These are phyloP conservation scores for Monosporascus sp. DNA, from an alignment of 2,329 filamentous ascomycete genomes.

Conservation along the genomic window DNA sequence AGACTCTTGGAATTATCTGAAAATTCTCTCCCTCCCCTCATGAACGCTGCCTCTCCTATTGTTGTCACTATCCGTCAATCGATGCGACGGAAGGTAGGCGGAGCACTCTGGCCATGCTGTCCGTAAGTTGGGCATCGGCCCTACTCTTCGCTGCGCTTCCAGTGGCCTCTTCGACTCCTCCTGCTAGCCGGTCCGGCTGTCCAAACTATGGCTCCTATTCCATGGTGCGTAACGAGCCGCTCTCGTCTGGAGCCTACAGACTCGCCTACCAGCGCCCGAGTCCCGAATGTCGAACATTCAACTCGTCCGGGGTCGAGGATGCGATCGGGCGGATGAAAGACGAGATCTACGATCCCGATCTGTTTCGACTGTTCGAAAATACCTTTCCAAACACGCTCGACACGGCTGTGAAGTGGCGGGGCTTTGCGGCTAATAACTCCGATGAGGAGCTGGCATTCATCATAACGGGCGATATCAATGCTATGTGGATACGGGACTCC, in stretches of 20 bases:
- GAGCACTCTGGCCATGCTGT: no score
- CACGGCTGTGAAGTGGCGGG: slow-evolving; percentile 76
- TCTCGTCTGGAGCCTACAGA: slow-evolving; percentile 23
- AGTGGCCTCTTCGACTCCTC: background rate
- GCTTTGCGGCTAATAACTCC: slow-evolving; percentile 44
- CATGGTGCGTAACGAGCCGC: slow-evolving; percentile 23
- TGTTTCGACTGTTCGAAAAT: slow-evolving; percentile 77
- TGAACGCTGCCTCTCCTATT: no score
- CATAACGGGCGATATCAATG: slow-evolving; percentile 79
- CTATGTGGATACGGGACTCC: slow-evolving; percentile 85
- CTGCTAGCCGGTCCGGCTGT: slow-evolving; percentile 11
- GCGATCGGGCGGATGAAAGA: slow-evolving; percentile 48
- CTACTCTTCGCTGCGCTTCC: background rate
- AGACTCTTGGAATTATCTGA: no score
- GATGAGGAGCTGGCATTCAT: slow-evolving; percentile 61
- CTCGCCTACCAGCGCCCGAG: slow-evolving; percentile 48
- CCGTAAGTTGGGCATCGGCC: background rate
- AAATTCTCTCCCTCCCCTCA: no score
- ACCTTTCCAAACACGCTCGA: slow-evolving; percentile 79
- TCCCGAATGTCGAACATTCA: slow-evolving; percentile 66
- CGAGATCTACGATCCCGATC: slow-evolving; percentile 49
- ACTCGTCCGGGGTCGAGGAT: slow-evolving; percentile 63
- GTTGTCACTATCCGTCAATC: background rate
- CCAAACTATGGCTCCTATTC: slow-evolving; percentile 27
- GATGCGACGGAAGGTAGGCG: no score